A percentile compares a stretch with the other conserved stretches of the same genome.
These are phyloP conservation scores for Maudiozyma serrabonitensis DNA, from an alignment of 805 yeast species.

Conservation along the genomic window DNA sequence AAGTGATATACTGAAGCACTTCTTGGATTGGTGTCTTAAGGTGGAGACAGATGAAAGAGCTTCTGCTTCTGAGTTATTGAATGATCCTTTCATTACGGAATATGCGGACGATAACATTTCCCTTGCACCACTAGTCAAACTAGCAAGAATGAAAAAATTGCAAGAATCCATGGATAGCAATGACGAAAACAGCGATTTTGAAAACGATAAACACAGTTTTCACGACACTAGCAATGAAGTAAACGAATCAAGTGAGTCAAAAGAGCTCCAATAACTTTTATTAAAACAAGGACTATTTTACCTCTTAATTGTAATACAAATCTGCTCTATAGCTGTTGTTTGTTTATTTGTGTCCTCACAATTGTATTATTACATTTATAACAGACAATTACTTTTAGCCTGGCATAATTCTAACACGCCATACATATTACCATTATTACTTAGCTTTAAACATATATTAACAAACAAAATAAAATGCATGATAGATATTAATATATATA, in stretches of 20 bases:
- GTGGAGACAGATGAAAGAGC: constrained; percentile 79
- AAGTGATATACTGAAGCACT: constrained; percentile 53
- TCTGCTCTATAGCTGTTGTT: too few species aligned
- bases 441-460: neutral
- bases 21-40: constrained; percentile 68
- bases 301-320: neutral
- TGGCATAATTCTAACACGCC: neutral
- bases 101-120: constrained; percentile 49
- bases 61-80: constrained; percentile 61
- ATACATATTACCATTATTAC: neutral
- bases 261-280: neutral
- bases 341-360: neutral
- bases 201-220: neutral
- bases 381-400: neutral
- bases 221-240: neutral
- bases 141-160: constrained; percentile 43
- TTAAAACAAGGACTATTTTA: neutral
- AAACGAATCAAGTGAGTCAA: neutral
- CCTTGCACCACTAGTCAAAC: constrained; percentile 63
- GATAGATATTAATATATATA: neutral
- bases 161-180: constrained; percentile 4
- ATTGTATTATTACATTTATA: neutral
- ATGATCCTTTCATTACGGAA: constrained; percentile 52
- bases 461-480: neutral
- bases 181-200: constrained; percentile 1